Percentiles rank a stretch among this genome's conserved stretches.
These are phyloP conservation scores for Boehmeria nivea DNA, from an alignment of 306 rosid species.

Conservation along the genomic window DNA sequence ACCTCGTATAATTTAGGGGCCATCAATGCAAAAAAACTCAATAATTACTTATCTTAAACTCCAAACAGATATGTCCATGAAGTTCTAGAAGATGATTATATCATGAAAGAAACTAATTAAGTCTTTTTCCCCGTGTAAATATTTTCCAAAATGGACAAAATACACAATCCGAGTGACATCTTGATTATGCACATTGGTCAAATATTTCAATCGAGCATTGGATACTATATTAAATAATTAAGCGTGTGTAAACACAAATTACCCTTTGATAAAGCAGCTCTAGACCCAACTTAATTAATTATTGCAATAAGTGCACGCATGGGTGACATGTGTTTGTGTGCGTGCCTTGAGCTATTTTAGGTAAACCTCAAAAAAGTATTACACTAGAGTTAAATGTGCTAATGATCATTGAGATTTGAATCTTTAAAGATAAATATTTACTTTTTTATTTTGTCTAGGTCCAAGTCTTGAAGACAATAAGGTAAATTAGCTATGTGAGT, in stretches of 20 bases:
- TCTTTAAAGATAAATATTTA: too few species aligned
- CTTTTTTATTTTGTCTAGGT: too few species aligned
- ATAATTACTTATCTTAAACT: too few species aligned
- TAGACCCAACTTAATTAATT: not conserved
- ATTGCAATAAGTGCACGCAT: conserved; percentile 13
- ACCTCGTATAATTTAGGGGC: too few species aligned
- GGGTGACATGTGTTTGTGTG: not conserved
- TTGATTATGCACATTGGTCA: not conserved
- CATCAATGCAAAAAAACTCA: too few species aligned
- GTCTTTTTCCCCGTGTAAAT: not conserved
- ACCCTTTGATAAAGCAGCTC: not conserved
- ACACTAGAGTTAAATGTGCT: too few species aligned
- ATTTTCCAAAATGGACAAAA: not conserved
- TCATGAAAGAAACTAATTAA: not conserved
- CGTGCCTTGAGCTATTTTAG: not conserved
- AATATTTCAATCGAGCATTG: not conserved
- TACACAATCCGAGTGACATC: not conserved
- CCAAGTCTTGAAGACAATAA: too few species aligned
- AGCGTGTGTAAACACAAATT: not conserved
- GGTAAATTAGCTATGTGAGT: too few species aligned
- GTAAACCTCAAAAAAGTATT: too few species aligned
- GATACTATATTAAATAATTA: conserved; percentile 13
- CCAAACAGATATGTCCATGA: not conserved
- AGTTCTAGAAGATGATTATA: conserved; percentile 1
- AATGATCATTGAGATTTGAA: too few species aligned